Conservation (phyloP, 441 rosid genomes). For the Rhodomyrtus psidioides region DNA sequence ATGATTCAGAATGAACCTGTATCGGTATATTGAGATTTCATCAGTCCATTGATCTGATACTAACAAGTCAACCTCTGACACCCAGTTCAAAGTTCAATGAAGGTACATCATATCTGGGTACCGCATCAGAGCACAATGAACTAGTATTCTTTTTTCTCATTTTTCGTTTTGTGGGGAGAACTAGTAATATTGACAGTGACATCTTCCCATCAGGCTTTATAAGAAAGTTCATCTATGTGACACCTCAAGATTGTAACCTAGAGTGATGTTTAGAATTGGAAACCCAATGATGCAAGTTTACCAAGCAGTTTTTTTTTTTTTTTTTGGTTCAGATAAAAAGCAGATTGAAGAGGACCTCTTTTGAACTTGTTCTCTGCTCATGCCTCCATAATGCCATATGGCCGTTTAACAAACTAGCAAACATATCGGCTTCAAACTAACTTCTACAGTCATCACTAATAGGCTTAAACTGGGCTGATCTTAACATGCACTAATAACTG, state of each 20-base stretch:
- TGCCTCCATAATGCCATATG: neutral
- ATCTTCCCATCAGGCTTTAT: neutral
- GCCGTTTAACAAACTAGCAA: neutral
- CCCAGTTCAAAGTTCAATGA: neutral
- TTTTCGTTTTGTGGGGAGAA: too few relatives aligned
- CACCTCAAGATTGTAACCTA: neutral
- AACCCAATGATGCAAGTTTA: neutral
- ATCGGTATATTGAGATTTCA: neutral
- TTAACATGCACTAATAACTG: neutral
- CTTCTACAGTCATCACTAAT: neutral
- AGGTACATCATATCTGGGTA: neutral
- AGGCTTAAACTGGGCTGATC: neutral
- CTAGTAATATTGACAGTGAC: neutral
- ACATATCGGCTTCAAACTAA: neutral
- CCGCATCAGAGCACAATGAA: neutral
- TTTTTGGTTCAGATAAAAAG: too few relatives aligned
- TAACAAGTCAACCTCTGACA: neutral
- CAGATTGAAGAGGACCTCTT: neutral
- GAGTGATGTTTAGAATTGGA: neutral
- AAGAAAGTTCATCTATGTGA: neutral
- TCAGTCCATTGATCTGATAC: neutral
- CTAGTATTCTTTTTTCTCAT: too few relatives aligned
- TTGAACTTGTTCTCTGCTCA: neutral
- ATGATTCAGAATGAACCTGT: slow-evolving; percentile 76
- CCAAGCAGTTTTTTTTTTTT: neutral